These are phyloP conservation scores for Fistulinella staudtii DNA, from an alignment of 1,284 basidiomycete genomes.

Conservation along the genomic window DNA sequence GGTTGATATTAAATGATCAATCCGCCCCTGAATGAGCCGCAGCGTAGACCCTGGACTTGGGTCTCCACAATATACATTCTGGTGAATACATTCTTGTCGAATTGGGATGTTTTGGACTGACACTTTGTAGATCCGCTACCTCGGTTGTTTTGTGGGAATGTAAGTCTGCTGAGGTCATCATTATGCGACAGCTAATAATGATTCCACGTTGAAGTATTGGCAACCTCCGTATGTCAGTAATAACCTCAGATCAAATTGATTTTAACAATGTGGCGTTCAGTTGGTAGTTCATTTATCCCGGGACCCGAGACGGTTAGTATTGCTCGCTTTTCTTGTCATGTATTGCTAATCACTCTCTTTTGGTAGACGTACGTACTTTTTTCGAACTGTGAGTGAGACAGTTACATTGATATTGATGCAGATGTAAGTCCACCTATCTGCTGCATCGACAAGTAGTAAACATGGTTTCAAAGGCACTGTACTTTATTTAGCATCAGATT, in stretches of 20 bases:
- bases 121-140: background rate
- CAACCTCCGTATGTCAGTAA: background rate
- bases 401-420: background rate
- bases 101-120: background rate
- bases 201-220: background rate
- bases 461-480: background rate
- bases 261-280: background rate
- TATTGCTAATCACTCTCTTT: background rate
- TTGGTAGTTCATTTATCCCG: background rate
- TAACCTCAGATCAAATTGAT: background rate
- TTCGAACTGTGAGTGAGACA: background rate
- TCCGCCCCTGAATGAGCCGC: background rate
- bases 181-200: background rate
- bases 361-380: background rate
- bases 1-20: background rate
- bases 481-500: background rate
- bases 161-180: background rate
- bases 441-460: too few species aligned
- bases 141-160: background rate
- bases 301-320: background rate
- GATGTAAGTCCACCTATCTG: too few species aligned
- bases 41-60: background rate
- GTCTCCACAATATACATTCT: background rate
- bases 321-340: background rate
- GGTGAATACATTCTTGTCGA: background rate